phyloP scores from a whole-genome alignment of 495 filamentous ascomycete species.

The Aspergillus hancockii region DNA sequence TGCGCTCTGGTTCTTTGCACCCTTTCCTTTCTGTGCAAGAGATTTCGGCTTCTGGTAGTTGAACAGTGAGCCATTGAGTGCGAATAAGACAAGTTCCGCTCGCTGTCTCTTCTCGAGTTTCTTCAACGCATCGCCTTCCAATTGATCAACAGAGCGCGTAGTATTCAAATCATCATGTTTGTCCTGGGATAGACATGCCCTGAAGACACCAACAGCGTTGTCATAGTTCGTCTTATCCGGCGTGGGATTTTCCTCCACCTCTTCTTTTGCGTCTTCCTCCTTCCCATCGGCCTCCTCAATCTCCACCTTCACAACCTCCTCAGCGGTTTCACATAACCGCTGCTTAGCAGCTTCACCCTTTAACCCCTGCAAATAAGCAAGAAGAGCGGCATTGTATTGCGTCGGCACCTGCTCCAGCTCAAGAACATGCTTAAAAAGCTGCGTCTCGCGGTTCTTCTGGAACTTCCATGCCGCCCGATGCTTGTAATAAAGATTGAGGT shows the following conservation, averaged over 20 bases:
- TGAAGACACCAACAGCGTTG: slow-evolving; percentile 50
- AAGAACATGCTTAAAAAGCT: slow-evolving; percentile 79
- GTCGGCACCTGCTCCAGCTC: slow-evolving; percentile 65
- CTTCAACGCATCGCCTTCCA: slow-evolving; percentile 42
- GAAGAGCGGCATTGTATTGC: slow-evolving; percentile 61
- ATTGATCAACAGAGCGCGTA: slow-evolving; percentile 32
- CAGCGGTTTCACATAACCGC: slow-evolving; percentile 62
- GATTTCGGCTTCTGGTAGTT: slow-evolving; percentile 31
- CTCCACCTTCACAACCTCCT: slow-evolving; percentile 52
- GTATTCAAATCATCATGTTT: slow-evolving; percentile 35
- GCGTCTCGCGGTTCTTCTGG: slow-evolving; percentile 83
- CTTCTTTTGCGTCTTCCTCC: slow-evolving; percentile 44
- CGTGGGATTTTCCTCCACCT: slow-evolving; percentile 29
- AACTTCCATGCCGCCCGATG: slow-evolving; percentile 80
- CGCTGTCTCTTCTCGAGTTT: slow-evolving; percentile 45
- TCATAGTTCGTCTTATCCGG: slow-evolving; percentile 50
- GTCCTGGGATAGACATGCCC: slow-evolving; percentile 29
- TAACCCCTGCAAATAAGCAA: slow-evolving; percentile 70
- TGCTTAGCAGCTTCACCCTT: slow-evolving; percentile 62
- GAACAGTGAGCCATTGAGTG: slow-evolving; percentile 38
- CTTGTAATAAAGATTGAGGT: slow-evolving; percentile 70
- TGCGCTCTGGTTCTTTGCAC: slow-evolving; percentile 22
- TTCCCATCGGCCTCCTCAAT: slow-evolving; percentile 29
- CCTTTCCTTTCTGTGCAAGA: slow-evolving; percentile 19
- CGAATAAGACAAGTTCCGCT: slow-evolving; percentile 48